A percentile compares a stretch with the other conserved stretches of the same genome.
Evolutionary conservation across 345 rosid genomes (phyloP).

Genomic region (Geranium brycei): DNA sequence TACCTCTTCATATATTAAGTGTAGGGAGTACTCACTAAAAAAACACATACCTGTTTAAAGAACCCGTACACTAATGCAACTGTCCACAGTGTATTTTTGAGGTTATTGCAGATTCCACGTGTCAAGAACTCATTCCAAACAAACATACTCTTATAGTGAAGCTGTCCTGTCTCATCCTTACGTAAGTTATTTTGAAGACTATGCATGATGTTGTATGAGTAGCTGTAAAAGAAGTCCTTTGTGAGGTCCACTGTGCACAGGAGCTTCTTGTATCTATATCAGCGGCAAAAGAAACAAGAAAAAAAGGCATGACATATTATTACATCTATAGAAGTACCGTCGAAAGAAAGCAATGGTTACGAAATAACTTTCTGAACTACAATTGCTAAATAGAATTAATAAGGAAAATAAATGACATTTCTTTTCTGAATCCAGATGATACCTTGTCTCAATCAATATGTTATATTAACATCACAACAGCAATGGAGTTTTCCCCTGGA

Average conservation of each 20-base stretch:
- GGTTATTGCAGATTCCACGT: not conserved
- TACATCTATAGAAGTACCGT: slow-evolving; percentile 11
- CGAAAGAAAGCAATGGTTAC: slow-evolving; percentile 8
- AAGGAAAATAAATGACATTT: slow-evolving; percentile 10
- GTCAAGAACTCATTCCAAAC: not conserved
- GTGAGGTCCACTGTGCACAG: not conserved
- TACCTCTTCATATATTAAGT: no score
- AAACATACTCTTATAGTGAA: not conserved
- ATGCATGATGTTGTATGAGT: not conserved
- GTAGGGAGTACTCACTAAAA: no score
- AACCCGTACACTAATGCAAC: not conserved
- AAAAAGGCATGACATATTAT: slow-evolving; percentile 22
- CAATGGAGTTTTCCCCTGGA: slow-evolving; percentile 56
- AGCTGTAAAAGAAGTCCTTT: not conserved
- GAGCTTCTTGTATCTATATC: slow-evolving; percentile 48
- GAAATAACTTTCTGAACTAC: slow-evolving; percentile 13
- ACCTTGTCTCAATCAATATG: slow-evolving; percentile 31
- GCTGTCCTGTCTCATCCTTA: not conserved
- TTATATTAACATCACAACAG: slow-evolving; percentile 39
- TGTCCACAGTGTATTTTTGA: not conserved
- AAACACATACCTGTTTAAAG: not conserved
- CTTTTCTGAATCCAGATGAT: slow-evolving; percentile 38
- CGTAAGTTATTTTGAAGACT: not conserved
- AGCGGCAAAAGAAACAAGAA: slow-evolving; percentile 18
- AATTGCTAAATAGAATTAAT: not conserved